Evolutionary conservation across 2,329 filamentous ascomycete genomes (phyloP), one percentile per base, ranked within the genome.

Genomic region (Trichoderma citrinoviride): DNA sequence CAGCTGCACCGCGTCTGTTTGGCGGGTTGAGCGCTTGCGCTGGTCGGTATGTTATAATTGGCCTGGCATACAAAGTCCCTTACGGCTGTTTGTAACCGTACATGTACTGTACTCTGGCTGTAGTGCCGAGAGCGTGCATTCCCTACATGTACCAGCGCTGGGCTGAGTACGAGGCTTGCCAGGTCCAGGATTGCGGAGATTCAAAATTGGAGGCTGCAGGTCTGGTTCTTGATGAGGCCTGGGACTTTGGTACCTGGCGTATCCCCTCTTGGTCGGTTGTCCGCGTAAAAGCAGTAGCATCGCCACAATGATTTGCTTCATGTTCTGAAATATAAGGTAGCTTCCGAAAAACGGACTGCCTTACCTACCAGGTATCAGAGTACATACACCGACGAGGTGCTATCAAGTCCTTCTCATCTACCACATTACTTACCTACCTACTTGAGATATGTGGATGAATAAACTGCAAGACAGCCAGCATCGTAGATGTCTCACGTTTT

Each of bases 1-100:
- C 21, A 40, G 29, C 56, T 60, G 56, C 56, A 60, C 33, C 56
- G 56, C 56, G 56, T 23, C 29, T 60, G 56, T 60, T 50, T 50
- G 43, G 56, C 56, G 56, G 46, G 56, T 41, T 60, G 44, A 49
- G 56, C 56, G 56, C 56, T 60, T 60, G 56, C 25, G 44, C 17
- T 27, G 23, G 12, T 56, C 53, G 37, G 37, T 5, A 19, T 44
- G 29, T 23, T 47, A 44, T n/a, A 7, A 60, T 50, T 60, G 56
- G 56, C 56, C 6, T 37, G 40, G 55, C 21, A 46, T 58, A 58
- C 55, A 27, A 55, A 52, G 10, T 3, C n/a, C 49, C 25, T 52
- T 37, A 12, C 33, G 27, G 19, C 49, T 52, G 49, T 27, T 27
- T 52, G 27, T 8, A 25, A n/a, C n/a, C n/a, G 47, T 29, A 29